Base-by-base conservation (phyloP, 306 rosid genomes). In the Sophora flavescens region DNA sequence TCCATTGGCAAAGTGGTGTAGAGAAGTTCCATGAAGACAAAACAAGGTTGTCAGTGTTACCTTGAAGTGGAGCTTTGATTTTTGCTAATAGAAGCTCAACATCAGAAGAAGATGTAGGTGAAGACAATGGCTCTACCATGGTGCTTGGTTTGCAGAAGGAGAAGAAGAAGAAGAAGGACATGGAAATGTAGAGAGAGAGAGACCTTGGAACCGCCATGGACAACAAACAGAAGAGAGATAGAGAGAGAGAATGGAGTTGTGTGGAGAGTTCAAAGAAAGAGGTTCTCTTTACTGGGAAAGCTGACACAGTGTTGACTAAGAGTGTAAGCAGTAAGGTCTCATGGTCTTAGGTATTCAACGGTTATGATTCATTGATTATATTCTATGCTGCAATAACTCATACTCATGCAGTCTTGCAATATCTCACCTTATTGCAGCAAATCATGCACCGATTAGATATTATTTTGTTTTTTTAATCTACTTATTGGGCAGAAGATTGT, bases 1-100 rank as follows among this genome's bases (percentile, higher is more conserved):
- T 84, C 99, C 98, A 96, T 79, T 96, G 99, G 54, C 99, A 96
- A 3, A 93, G 77, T 56, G 99, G 97, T 0, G 76, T 61, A 0
- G 97, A 83, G 18, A 86, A 32, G 72, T 96, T 96, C 99, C 99
- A 96, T 68, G 98, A 91, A 70, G 91, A 84, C 33, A 96, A 70
- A 30, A 96, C 85, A 6, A 96, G 82, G 81, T 87, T 89, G 12
- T 89, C 91, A 8, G 87, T 0, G 83, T 75, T 86, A 11, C 97
- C 98, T 86, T 93, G 93, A 13, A 93, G 83, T 50, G 88, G 86
- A 79, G 93, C 79, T 84, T 77, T 93, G 91, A 96, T 89, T 75
- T 83, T 86, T 62, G 72, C 78, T 81, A 93, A 36, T 26, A 96
- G 87, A 74, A 96, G 98, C n/a, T 82, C 84, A 68, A 85, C 90